phyloP scores from a whole-genome alignment of 106 monocot genomes.

The Acorus gramineus region DNA sequence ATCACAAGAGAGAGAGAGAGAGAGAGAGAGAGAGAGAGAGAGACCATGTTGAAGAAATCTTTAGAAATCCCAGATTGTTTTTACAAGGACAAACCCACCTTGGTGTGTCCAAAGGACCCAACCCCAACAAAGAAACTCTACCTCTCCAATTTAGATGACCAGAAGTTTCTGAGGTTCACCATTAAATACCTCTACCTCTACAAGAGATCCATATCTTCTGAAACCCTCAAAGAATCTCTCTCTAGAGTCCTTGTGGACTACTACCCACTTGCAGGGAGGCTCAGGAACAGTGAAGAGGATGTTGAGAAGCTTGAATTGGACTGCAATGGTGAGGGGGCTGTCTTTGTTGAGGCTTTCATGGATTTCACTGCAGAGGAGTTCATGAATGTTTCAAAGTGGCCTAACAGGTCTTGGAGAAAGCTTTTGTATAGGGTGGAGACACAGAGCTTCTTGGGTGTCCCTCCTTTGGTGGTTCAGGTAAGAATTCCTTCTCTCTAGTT shows the following conservation, averaged over 20 bases:
- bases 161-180: conserved; percentile 77
- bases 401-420: conserved; percentile 82
- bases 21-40: no score
- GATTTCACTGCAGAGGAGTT: conserved; percentile 47
- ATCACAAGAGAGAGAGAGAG: no score
- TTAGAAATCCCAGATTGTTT: conserved; percentile 57
- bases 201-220: conserved; percentile 15
- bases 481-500: conserved; percentile 1
- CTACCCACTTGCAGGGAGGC: conserved; percentile 79
- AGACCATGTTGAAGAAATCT: conserved; percentile 15
- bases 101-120: conserved; percentile 32
- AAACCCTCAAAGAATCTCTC: conserved; percentile 38
- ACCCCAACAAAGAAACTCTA: conserved; percentile 50
- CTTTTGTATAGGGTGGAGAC: conserved; percentile 57
- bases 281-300: conserved; percentile 20
- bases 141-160: conserved; percentile 90
- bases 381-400: conserved; percentile 27
- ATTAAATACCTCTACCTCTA: conserved; percentile 77
- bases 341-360: conserved; percentile 46
- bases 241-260: conserved; percentile 47
- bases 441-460: conserved; percentile 42
- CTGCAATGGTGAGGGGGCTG: conserved; percentile 76
- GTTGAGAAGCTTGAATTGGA: conserved; percentile 70
- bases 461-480: conserved; percentile 78
- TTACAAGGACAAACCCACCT: conserved; percentile 30